A percentile compares a stretch with the other conserved stretches of the same genome.
phyloP scores from a whole-genome alignment of 257 asterid species.

The Thymus mandschuricus region DNA sequence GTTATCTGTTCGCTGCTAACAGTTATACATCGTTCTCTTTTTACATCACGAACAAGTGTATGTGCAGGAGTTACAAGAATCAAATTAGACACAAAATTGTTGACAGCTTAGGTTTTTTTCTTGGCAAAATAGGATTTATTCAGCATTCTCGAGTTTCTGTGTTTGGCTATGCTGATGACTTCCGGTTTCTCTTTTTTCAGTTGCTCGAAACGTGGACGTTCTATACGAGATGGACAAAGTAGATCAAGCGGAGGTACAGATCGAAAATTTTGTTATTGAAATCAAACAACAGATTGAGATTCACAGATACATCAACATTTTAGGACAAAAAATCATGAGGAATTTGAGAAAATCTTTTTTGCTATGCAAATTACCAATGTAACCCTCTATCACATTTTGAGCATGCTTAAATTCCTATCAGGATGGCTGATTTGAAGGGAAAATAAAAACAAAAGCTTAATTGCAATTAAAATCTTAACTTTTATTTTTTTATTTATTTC shows the following conservation, averaged over 20 bases:
- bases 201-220: neutral
- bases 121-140: too few relatives aligned
- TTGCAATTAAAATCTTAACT: neutral
- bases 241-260: conserved; percentile 11
- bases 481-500: too few relatives aligned
- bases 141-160: neutral
- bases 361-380: neutral
- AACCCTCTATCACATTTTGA: neutral
- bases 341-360: neutral
- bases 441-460: neutral
- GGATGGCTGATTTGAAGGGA: neutral
- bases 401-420: neutral
- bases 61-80: neutral
- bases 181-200: conserved; percentile 23
- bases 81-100: neutral
- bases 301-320: neutral
- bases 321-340: conserved; percentile 1
- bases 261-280: conserved; percentile 11
- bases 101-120: conserved; percentile 1
- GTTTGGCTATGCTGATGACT: neutral
- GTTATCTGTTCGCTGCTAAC: neutral
- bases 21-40: neutral
- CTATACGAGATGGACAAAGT: neutral
- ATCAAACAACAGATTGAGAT: conserved; percentile 21
- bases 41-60: neutral